Conservation (phyloP, 495 filamentous ascomycete genomes). For the Trichoderma parareesei region DNA sequence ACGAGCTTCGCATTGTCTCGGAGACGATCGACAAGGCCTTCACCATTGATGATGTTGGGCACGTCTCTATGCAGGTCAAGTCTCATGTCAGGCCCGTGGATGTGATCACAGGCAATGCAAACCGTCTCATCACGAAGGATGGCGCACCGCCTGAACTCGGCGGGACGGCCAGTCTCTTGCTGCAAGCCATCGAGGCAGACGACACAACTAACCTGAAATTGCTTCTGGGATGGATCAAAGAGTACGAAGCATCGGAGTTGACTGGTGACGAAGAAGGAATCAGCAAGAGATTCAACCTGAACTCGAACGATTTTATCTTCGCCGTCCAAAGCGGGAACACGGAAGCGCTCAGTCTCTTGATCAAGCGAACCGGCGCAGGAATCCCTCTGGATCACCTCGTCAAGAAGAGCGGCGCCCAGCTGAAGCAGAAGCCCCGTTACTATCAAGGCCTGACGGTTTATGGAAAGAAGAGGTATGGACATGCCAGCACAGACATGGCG, state of each 20-base stretch:
- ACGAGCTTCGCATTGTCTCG: constrained; percentile 38
- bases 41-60: constrained; percentile 64
- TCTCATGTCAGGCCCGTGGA: constrained; percentile 43
- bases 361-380: constrained; percentile 48
- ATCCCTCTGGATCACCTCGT: constrained; percentile 57
- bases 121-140: constrained; percentile 17
- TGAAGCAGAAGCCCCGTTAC: constrained; percentile 52
- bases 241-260: constrained; percentile 20
- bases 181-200: constrained; percentile 29
- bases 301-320: constrained; percentile 19
- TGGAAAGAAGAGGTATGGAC: constrained; percentile 56
- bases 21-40: constrained; percentile 51
- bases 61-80: constrained; percentile 53
- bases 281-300: neutral
- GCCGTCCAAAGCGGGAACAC: constrained; percentile 28
- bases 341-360: constrained; percentile 32
- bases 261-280: constrained; percentile 18
- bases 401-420: constrained; percentile 47
- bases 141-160: neutral
- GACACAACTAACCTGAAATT: constrained; percentile 27
- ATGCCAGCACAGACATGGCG: neutral
- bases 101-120: constrained; percentile 25
- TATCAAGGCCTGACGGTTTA: constrained; percentile 67
- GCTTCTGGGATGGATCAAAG: constrained; percentile 27
- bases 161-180: constrained; percentile 13